A percentile compares a stretch with the other conserved stretches of the same genome.
These are phyloP conservation scores for Xylogone sp. DNA, from an alignment of 2,329 filamentous ascomycete species.

Conservation along the genomic window DNA sequence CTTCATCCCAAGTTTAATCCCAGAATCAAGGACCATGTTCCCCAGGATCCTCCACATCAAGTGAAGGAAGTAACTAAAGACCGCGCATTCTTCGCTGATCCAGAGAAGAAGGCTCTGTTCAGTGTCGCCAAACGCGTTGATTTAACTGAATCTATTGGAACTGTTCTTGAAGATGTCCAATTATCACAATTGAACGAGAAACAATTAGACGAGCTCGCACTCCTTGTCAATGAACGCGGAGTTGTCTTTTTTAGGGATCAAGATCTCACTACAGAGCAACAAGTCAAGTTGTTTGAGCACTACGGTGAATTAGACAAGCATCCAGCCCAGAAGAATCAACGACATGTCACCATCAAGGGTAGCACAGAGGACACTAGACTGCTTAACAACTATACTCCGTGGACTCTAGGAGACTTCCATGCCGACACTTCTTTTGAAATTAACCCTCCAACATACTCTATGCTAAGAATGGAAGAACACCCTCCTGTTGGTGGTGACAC, in stretches of 20 bases:
- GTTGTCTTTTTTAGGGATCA: constrained; percentile 17
- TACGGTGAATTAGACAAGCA: constrained; percentile 9
- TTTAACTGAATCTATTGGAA: constrained; percentile 40
- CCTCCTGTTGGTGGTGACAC: constrained; percentile 5
- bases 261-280: constrained; percentile 17
- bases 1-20: constrained; percentile 19
- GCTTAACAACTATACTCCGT: constrained; percentile 5
- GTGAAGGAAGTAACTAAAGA: constrained; percentile 26
- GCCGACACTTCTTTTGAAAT: constrained; percentile 6
- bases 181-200: constrained; percentile 16
- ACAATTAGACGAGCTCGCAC: constrained; percentile 25
- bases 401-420: constrained; percentile 5
- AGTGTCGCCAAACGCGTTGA: constrained; percentile 34
- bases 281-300: constrained; percentile 16
- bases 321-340: background rate
- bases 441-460: constrained; percentile 5
- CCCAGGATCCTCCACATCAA: constrained; percentile 9
- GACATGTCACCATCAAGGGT: constrained; percentile 5
- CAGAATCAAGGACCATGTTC: constrained; percentile 13
- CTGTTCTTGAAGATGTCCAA: constrained; percentile 20
- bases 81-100: constrained; percentile 39
- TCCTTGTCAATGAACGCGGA: constrained; percentile 27
- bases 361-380: constrained; percentile 4
- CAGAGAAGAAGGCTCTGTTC: constrained; percentile 39
- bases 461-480: constrained; percentile 7